Percentiles rank a stretch among this genome's conserved stretches.
These are phyloP conservation scores for Cadophora sp. DNA, from an alignment of 2,329 filamentous ascomycete species.

Conservation along the genomic window DNA sequence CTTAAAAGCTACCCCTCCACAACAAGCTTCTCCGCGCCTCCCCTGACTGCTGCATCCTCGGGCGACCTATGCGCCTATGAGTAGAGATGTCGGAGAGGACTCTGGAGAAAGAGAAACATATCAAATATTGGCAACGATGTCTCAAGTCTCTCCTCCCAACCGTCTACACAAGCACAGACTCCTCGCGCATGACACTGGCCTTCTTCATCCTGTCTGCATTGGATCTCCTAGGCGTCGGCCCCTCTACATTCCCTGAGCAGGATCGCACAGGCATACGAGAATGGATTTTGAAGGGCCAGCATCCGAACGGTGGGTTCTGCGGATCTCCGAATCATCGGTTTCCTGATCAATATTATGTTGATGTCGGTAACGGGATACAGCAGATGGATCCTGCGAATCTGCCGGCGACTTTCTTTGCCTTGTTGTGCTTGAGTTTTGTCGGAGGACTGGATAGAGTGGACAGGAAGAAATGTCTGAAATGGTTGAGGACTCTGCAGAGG, in stretches of 20 bases:
- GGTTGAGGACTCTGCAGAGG: conserved; percentile 80
- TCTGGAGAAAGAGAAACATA: conserved; percentile 70
- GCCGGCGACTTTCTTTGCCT: conserved; percentile 87
- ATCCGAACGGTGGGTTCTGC: conserved; percentile 86
- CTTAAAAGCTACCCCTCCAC: conserved; percentile 12
- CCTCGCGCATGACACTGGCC: conserved; percentile 85
- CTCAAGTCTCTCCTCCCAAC: conserved; percentile 81
- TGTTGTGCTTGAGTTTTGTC: conserved; percentile 74
- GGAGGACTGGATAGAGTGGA: conserved; percentile 67
- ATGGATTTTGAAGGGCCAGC: conserved; percentile 89
- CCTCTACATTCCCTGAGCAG: conserved; percentile 61
- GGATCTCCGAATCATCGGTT: conserved; percentile 75
- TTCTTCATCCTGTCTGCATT: conserved; percentile 89
- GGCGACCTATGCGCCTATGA: background rate
- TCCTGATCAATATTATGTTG: conserved; percentile 44
- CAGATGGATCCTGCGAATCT: conserved; percentile 81
- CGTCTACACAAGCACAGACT: conserved; percentile 87
- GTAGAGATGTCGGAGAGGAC: conserved; percentile 38
- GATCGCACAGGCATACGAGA: conserved; percentile 57
- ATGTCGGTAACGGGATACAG: conserved; percentile 52
- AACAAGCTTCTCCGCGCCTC: conserved; percentile 5
- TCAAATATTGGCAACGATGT: conserved; percentile 93
- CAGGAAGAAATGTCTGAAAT: conserved; percentile 70
- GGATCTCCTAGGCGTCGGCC: conserved; percentile 73
- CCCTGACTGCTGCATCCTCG: background rate